Evolutionary conservation across 768 basidiomycete genomes (phyloP).

Genomic region (Mycena rosella): DNA sequence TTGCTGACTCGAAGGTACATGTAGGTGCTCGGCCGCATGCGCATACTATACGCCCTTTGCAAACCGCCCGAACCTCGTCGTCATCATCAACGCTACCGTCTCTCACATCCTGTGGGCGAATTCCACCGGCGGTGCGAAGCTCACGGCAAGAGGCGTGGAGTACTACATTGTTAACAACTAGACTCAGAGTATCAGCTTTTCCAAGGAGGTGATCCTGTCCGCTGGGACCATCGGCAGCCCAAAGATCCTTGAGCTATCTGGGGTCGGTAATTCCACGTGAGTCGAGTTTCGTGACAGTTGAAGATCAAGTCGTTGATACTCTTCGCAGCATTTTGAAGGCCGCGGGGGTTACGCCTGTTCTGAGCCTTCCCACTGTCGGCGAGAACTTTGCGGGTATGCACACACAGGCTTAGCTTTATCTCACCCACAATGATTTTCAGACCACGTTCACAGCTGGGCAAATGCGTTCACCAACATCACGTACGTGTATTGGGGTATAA

Average conservation of each 20-base stretch:
- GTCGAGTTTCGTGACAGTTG: neutral
- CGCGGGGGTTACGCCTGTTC: constrained; percentile 56
- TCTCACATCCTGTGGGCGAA: constrained; percentile 61
- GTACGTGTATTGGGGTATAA: constrained; percentile 32
- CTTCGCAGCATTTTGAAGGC: constrained; percentile 52
- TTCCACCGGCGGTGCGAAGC: constrained; percentile 6
- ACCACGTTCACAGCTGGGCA: constrained; percentile 51
- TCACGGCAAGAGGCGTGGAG: constrained; percentile 61
- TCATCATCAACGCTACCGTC: constrained; percentile 68
- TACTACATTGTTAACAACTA: constrained; percentile 52
- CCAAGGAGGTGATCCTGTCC: constrained; percentile 63
- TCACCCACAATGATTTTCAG: constrained; percentile 28
- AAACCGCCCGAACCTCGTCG: constrained; percentile 60
- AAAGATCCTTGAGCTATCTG: constrained; percentile 48
- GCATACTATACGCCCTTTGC: constrained; percentile 48
- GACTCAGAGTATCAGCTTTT: constrained; percentile 55
- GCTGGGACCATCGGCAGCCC: constrained; percentile 62
- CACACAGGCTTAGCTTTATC: no score
- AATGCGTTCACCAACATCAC: constrained; percentile 48
- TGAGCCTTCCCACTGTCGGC: constrained; percentile 65
- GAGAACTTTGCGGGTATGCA: constrained; percentile 49
- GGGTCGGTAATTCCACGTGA: constrained; percentile 50
- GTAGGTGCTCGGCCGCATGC: constrained; percentile 46
- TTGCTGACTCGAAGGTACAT: neutral
- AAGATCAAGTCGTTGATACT: no score